Conservation (phyloP, 2,329 filamentous ascomycete genomes). For the Penicillium griseofulvum region DNA sequence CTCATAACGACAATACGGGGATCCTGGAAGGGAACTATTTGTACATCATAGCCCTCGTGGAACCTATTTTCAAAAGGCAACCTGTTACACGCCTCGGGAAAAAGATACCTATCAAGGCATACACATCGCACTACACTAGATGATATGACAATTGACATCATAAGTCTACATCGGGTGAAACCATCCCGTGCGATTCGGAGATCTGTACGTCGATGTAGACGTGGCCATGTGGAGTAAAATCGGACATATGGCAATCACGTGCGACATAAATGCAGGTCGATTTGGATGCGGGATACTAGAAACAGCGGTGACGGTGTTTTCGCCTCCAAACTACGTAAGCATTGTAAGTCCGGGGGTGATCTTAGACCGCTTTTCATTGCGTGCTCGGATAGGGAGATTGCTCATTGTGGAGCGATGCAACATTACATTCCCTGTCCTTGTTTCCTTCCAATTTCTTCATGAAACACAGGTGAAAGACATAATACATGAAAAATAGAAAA, state of each 20-base stretch:
- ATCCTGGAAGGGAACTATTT: background rate
- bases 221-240: constrained; percentile 7
- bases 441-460: background rate
- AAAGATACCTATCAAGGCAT: constrained; percentile 5
- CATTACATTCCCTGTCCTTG: background rate
- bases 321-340: background rate
- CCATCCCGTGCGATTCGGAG: constrained; percentile 10
- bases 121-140: background rate
- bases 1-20: background rate
- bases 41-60: background rate
- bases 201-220: constrained; percentile 2
- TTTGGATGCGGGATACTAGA: background rate
- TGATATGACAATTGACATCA: background rate
- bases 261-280: background rate
- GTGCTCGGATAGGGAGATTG: constrained; percentile 25
- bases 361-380: constrained; percentile 17
- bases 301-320: constrained; percentile 21
- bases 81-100: background rate
- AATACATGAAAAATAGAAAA: background rate
- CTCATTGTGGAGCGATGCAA: constrained; percentile 14
- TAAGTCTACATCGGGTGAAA: constrained; percentile 18
- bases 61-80: background rate
- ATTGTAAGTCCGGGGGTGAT: constrained; percentile 16
- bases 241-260: background rate
- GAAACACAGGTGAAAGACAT: background rate